phyloP scores from a whole-genome alignment of 2,329 filamentous ascomycete species.

The Ascomycota sp. region DNA sequence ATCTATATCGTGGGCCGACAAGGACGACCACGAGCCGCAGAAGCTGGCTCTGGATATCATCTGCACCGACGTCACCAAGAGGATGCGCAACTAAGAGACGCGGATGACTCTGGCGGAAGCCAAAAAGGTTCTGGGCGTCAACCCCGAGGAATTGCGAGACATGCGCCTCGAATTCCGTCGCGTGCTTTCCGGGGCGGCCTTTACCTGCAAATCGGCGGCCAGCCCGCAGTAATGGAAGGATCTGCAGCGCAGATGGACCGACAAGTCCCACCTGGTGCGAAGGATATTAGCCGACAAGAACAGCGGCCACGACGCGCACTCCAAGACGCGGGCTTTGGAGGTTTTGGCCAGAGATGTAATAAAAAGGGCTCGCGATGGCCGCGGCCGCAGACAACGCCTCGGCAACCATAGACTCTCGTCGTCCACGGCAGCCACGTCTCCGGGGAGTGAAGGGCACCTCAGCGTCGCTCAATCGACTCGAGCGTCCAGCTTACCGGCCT shows the following conservation, averaged over 20 bases:
- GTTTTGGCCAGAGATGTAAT: conserved; percentile 56
- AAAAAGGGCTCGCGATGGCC: conserved; percentile 54
- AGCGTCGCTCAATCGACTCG: too few relatives aligned
- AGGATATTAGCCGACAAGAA: conserved; percentile 29
- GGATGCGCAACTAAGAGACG: conserved; percentile 43
- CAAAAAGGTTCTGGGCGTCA: conserved; percentile 35
- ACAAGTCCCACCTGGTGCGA: conserved; percentile 32
- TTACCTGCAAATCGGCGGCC: conserved; percentile 54
- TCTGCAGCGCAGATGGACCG: conserved; percentile 48
- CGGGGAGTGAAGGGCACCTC: too few relatives aligned
- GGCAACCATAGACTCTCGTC: conserved; percentile 1
- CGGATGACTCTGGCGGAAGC: conserved; percentile 56
- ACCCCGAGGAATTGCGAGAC: conserved; percentile 28
- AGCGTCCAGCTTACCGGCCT: too few relatives aligned
- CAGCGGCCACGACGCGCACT: conserved; percentile 28
- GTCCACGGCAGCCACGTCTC: not conserved
- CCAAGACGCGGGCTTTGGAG: conserved; percentile 46
- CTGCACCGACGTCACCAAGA: conserved; percentile 64
- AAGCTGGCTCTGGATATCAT: conserved; percentile 57
- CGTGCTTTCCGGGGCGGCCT: conserved; percentile 42
- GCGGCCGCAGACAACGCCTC: conserved; percentile 28
- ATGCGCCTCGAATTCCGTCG: conserved; percentile 46
- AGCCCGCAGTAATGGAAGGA: conserved; percentile 51
- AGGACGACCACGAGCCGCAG: conserved; percentile 38
- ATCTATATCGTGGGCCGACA: conserved; percentile 35